These are phyloP conservation scores for Astraeus odoratus DNA, from an alignment of 768 basidiomycete species.

Conservation along the genomic window DNA sequence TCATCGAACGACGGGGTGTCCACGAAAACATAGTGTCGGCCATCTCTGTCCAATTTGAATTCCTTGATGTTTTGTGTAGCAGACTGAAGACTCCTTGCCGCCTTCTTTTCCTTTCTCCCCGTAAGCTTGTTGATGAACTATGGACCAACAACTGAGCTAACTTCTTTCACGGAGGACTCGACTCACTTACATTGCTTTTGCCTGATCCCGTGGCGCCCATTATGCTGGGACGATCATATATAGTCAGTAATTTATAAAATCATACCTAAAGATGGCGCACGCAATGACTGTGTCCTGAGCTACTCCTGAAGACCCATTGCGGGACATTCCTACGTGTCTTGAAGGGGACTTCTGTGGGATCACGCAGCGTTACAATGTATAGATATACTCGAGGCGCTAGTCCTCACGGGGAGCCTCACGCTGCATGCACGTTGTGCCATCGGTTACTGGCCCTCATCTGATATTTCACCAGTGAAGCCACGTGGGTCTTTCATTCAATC, in stretches of 20 bases:
- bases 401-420: too few relatives aligned
- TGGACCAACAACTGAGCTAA: not conserved
- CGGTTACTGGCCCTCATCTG: too few relatives aligned
- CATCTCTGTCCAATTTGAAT: not conserved
- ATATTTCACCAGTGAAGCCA: too few relatives aligned
- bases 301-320: too few relatives aligned
- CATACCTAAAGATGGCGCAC: not conserved
- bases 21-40: not conserved
- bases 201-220: too few relatives aligned
- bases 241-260: not conserved
- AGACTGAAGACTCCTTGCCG: not conserved
- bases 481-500: too few relatives aligned
- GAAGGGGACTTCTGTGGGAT: too few relatives aligned
- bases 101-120: not conserved
- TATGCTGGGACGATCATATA: not conserved
- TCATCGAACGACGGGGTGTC: not conserved
- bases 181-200: not conserved
- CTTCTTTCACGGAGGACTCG: not conserved
- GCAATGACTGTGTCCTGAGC: not conserved
- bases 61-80: not conserved
- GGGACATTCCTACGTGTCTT: too few relatives aligned
- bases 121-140: not conserved
- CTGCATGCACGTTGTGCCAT: too few relatives aligned
- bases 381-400: too few relatives aligned
- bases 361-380: too few relatives aligned